These are phyloP conservation scores for Pseudopediastrum boryanum DNA, from an alignment of 139 green algal species.

Conservation along the genomic window DNA sequence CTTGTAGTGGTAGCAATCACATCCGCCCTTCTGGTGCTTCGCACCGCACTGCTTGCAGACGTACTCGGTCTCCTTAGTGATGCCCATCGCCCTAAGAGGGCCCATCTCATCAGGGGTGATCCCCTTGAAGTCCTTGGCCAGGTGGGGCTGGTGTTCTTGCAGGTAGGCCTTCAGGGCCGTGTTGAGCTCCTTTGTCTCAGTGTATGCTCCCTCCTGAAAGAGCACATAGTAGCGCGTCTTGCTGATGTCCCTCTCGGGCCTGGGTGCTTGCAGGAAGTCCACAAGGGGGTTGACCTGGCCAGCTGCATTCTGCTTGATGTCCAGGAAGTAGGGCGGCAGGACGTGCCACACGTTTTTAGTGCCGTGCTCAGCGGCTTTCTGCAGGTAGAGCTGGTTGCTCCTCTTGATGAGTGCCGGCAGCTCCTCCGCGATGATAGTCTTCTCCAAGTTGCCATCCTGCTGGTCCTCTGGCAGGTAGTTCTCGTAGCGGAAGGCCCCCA, in stretches of 20 bases:
- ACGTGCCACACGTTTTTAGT: neutral
- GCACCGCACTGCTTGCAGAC: neutral
- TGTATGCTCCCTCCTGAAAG: neutral
- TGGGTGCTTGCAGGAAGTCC: neutral
- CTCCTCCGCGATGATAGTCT: constrained; percentile 8
- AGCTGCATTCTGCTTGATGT: neutral
- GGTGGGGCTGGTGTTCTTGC: neutral
- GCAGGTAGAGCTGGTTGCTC: neutral
- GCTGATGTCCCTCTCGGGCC: neutral
- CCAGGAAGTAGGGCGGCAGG: neutral
- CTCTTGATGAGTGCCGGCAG: constrained; percentile 15
- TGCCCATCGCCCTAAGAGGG: neutral
- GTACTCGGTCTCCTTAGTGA: neutral
- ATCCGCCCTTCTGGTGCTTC: neutral
- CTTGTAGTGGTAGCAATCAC: constrained; percentile 1
- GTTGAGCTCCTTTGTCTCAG: too few relatives aligned
- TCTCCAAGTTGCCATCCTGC: constrained; percentile 18
- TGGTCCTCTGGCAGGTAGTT: neutral
- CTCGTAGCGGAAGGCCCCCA: neutral
- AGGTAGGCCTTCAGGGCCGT: too few relatives aligned
- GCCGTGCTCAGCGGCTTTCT: neutral
- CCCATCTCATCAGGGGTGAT: neutral
- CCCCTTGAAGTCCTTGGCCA: neutral
- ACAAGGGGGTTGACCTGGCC: neutral
- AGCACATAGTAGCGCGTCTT: neutral